phyloP scores from a whole-genome alignment of 1,284 basidiomycete genomes.

The Ceratobasidium sp. region DNA sequence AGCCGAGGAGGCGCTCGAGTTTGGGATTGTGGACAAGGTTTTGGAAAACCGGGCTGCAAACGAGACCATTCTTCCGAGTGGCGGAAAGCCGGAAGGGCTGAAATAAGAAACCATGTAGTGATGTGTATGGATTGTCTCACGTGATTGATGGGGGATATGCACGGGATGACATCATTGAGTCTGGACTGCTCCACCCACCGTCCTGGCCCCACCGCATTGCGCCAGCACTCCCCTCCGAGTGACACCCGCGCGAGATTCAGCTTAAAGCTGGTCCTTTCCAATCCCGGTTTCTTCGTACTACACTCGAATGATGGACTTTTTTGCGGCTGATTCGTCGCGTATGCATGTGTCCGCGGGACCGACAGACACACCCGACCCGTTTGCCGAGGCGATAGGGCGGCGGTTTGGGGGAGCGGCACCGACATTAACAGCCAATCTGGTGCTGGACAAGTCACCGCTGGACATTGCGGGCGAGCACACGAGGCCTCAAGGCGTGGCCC shows the following conservation, averaged over 20 bases:
- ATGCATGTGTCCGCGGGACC: constrained; percentile 2
- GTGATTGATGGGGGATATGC: no score
- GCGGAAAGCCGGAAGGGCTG: constrained; percentile 8
- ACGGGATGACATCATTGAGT: constrained; percentile 19
- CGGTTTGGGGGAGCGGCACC: constrained; percentile 13
- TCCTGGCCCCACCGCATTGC: constrained; percentile 1
- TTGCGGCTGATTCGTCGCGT: constrained; percentile 4
- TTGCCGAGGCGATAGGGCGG: constrained; percentile 31
- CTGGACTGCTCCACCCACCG: constrained; percentile 20
- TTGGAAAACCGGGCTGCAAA: constrained; percentile 57
- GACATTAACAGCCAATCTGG: constrained; percentile 16
- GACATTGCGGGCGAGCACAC: neutral
- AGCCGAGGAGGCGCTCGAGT: constrained; percentile 85
- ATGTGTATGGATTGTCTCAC: neutral
- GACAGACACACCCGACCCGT: constrained; percentile 10
- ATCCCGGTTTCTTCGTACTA: neutral
- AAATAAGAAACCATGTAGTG: neutral
- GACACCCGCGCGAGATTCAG: neutral
- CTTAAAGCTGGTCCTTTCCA: neutral
- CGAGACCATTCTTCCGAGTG: neutral
- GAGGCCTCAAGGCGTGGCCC: neutral
- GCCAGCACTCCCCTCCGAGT: neutral
- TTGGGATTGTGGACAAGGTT: constrained; percentile 91
- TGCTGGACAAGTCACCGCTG: constrained; percentile 14
- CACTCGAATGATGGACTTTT: constrained; percentile 17